Evolutionary conservation across 495 filamentous ascomycete species (phyloP), one percentile per base, ranked within the genome.

Genomic region (Penicillium maclennaniae): DNA sequence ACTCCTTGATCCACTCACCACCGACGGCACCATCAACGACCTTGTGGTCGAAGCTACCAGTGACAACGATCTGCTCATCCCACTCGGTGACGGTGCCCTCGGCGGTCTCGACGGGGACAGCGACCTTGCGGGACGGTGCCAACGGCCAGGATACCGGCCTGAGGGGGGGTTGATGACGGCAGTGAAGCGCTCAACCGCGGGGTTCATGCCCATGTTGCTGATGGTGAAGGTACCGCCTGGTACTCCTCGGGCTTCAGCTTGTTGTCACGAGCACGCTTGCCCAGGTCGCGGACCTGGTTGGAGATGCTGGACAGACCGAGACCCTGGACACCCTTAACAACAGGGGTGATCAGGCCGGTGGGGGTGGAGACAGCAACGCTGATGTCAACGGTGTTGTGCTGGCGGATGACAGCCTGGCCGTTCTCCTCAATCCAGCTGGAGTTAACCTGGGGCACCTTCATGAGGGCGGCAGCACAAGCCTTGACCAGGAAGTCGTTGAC

Each of bases 131-230:
- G 88, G 54, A 86, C 86, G 50, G 90, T 92, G 54, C 95, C 95
- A 46, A 99, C 89, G 42, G 95, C 95, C 51, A 99, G 81, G 71
- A 99, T 99, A 65, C 83, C 85, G 40, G 95, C 92, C 78, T 98
- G 93, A 27, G 95, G 95, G 43, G 43, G 95, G 95, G 81, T 99
- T 99, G 82, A 99, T 96, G 67, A 99, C 87, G 57, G 95, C 95
- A n/a, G 95, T 97, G 79, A 99, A 99, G 59, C 90, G 84, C 68
- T 97, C 91, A 56, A 99, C 84, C 36, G 95, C 95, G 9, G 85
- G 62, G 81, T 99, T 99, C 93, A 97, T 97, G 69, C 95, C 95
- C 95, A 99, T 96, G 84, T 99, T 99, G 76, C 87, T 92, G 76
- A 99, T 99, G 68, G 92, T 96, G 76, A 99, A 95, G 60, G 91